These are phyloP conservation scores for Myxozyma sirexii DNA, from an alignment of 805 yeast species.

Conservation along the genomic window DNA sequence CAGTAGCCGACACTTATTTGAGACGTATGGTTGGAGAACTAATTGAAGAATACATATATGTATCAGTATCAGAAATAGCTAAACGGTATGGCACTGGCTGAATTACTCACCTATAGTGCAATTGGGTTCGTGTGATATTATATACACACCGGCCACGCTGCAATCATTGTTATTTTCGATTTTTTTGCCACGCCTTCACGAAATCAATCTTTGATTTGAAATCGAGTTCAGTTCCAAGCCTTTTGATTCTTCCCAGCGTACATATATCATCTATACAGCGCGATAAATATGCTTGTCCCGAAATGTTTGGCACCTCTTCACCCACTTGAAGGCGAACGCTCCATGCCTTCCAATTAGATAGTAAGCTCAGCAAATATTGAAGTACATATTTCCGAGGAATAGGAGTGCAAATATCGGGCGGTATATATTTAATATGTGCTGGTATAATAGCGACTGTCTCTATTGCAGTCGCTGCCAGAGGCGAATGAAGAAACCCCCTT, in stretches of 20 bases:
- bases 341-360: slow-evolving; percentile 35
- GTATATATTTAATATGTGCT: slow-evolving; percentile 42
- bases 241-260: slow-evolving; percentile 51
- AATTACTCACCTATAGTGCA: too few relatives aligned
- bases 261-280: slow-evolving; percentile 37
- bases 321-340: slow-evolving; percentile 39
- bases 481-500: slow-evolving; percentile 65
- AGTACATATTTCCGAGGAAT: slow-evolving; percentile 38
- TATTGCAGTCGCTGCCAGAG: slow-evolving; percentile 18
- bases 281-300: slow-evolving; percentile 22
- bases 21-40: too few relatives aligned
- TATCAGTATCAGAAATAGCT: too few relatives aligned
- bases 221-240: slow-evolving; percentile 52
- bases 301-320: slow-evolving; percentile 33
- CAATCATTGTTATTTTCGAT: slow-evolving; percentile 18
- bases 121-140: too few relatives aligned
- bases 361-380: slow-evolving; percentile 38
- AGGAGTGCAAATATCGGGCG: slow-evolving; percentile 43
- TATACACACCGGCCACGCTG: too few relatives aligned
- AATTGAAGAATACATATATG: too few relatives aligned
- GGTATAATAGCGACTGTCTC: slow-evolving; percentile 36
- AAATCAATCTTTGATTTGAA: slow-evolving; percentile 51
- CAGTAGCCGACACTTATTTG: too few relatives aligned
- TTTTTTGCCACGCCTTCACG: slow-evolving; percentile 43
- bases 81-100: too few relatives aligned